Evolutionary conservation across 1,284 basidiomycete species (phyloP).

Genomic region (Cryptococcus jaspeensis): DNA sequence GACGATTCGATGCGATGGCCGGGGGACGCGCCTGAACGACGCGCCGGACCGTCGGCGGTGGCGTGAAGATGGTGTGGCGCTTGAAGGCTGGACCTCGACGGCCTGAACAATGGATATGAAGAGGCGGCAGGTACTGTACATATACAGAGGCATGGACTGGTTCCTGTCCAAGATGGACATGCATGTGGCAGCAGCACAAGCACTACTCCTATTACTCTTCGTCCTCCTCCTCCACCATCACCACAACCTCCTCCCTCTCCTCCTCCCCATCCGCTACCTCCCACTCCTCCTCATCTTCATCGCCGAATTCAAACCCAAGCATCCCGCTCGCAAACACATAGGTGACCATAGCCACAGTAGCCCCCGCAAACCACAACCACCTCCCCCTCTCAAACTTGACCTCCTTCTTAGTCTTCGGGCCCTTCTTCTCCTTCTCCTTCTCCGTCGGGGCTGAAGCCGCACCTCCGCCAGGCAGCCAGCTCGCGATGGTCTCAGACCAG

Average conservation of each 20-base stretch:
- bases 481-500: not conserved
- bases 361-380: constrained; percentile 43
- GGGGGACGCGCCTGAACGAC: too few relatives aligned
- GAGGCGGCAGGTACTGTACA: too few relatives aligned
- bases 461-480: not conserved
- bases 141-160: too few relatives aligned
- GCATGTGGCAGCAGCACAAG: not conserved
- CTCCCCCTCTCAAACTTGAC: constrained; percentile 35
- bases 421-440: constrained; percentile 11
- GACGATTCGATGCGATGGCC: too few relatives aligned
- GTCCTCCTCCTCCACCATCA: not conserved
- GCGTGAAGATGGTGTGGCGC: too few relatives aligned
- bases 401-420: constrained; percentile 23
- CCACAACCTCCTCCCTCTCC: not conserved
- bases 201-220: not conserved
- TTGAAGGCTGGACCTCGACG: too few relatives aligned
- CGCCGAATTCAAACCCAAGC: constrained; percentile 32
- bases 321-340: constrained; percentile 43
- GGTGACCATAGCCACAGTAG: constrained; percentile 31
- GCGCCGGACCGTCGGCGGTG: too few relatives aligned
- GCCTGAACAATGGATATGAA: too few relatives aligned
- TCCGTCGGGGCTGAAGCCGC: not conserved
- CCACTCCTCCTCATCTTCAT: constrained; percentile 9
- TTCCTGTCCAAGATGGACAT: too few relatives aligned
- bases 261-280: constrained; percentile 8